Evolutionary conservation across 2,329 filamentous ascomycete species (phyloP), one percentile per base, ranked within the genome.

Genomic region (Drechslerella coelobrocha): DNA sequence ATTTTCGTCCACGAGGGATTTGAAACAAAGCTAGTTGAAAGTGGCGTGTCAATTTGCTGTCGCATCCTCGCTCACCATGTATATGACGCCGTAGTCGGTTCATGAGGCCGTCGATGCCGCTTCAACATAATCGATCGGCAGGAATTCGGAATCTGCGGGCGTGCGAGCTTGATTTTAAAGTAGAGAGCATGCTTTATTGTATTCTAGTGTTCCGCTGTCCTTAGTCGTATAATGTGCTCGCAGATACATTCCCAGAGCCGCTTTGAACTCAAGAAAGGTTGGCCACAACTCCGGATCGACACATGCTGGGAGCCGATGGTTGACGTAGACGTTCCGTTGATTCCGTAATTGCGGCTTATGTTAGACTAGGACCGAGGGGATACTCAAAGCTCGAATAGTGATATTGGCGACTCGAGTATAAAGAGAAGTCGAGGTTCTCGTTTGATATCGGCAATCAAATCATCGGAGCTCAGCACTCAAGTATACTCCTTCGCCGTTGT

Each of bases 201-300:
- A n/a, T n/a, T n/a, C n/a, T n/a, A n/a, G n/a, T n/a, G n/a, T n/a
- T n/a, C n/a, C n/a, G n/a, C n/a, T n/a, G n/a, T n/a, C n/a, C n/a
- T n/a, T n/a, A n/a, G n/a, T n/a, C n/a, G n/a, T 23, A 23, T 19
- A 3, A 47, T 7, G n/a, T 23, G 21, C 43, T 21, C 17, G 21
- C 37, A 43, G 27, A 7, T n/a, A 19, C 12, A 23, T n/a, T 7
- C 21, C 8, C 8, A 34, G 8, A 43, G 6, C 24, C 34, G 23
- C 21, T 21, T 45, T 37, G 17, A n/a, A 17, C 21, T 43, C 12
- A 6, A 53, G 23, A 53, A 53, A 14, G 7, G 26, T 19, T 31
- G 59, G 34, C 53, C 59, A 59, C 50, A 14, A 55, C 47, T 71
- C 59, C 66, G 59, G 66, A 71, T 63, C 66, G 47, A 59, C 66